Base-by-base conservation (phyloP, 2,329 filamentous ascomycete genomes). In the Talaromyces albobiverticillius region DNA sequence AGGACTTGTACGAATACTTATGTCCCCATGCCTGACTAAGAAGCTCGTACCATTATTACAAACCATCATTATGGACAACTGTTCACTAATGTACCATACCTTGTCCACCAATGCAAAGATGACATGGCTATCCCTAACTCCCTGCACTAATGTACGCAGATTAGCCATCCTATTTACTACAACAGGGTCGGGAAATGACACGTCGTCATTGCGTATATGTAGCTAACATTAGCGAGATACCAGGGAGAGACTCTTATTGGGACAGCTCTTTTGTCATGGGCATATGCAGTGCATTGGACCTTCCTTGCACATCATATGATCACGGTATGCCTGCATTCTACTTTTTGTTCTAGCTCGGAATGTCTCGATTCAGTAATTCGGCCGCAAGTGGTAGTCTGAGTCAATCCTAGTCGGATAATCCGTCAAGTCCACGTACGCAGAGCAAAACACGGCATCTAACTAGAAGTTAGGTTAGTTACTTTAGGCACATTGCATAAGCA, bases 1-100 rank as follows among this genome's bases (percentile, higher is more conserved):
- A 38, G 45, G 45, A 47, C 31, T 47, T 6, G 45, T 31, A 13
- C n/a, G 46, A 10, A 16, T 36, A 48, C 18, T 48, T 48, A 48
- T 36, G 8, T 22, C 29, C 46, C n/a, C 29, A 48, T 48, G 31
- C 6, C 10, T 29, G 16, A 25, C 10, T 36, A 29, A 48, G 16
- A 48, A 38, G 26, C 11, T 10, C 29, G 9, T 32, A n/a, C n/a
- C 25, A 36, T 29, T 29, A 48, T 20, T 48, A 16, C 20, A 20
- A 32, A 32, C 31, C 20, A n/a, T 22, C 29, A 36, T 14, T 25
- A 14, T 48, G 11, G 29, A 36, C 31, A 34, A 10, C 20, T 22
- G n/a, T 8, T 11, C 31, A 16, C 26, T 22, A 32, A 48, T 48
- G 46, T 14, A 48, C 3, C 20, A 5, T 22, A 32, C 31, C 46